Percentiles rank a stretch among this genome's conserved stretches.
These are phyloP conservation scores for Hygrocybe punicea DNA, from an alignment of 768 basidiomycete genomes.

Conservation along the genomic window DNA sequence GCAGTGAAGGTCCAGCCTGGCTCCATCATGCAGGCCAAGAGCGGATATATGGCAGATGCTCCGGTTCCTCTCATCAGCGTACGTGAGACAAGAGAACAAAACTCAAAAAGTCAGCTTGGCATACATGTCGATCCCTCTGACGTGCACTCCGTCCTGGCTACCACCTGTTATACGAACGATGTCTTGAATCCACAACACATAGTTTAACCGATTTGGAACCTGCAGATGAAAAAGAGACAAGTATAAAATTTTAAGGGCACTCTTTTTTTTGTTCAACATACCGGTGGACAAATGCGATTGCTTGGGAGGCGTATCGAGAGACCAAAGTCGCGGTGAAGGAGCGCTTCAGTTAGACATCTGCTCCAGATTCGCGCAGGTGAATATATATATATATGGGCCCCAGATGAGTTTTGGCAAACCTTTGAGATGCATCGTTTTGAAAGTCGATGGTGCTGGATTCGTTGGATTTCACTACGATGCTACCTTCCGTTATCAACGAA, in stretches of 20 bases:
- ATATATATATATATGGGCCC: slow-evolving; percentile 1
- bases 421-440: slow-evolving; percentile 63
- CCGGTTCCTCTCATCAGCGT: slow-evolving; percentile 71
- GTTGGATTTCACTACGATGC: slow-evolving; percentile 24
- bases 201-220: slow-evolving; percentile 87
- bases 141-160: slow-evolving; percentile 8
- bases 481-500: slow-evolving; percentile 13
- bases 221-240: slow-evolving; percentile 22
- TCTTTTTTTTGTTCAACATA: slow-evolving; percentile 37
- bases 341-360: slow-evolving; percentile 75
- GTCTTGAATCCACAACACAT: slow-evolving; percentile 82
- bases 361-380: slow-evolving; percentile 11
- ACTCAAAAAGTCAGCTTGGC: slow-evolving; percentile 20
- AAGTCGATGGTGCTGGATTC: slow-evolving; percentile 63
- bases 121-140: slow-evolving; percentile 73
- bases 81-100: not conserved
- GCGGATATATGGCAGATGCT: slow-evolving; percentile 83
- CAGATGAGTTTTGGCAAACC: slow-evolving; percentile 40
- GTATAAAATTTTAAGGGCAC: slow-evolving; percentile 2
- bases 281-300: slow-evolving; percentile 84
- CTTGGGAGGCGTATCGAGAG: slow-evolving; percentile 58
- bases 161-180: slow-evolving; percentile 42
- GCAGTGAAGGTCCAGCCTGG: slow-evolving; percentile 58
- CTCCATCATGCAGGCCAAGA: slow-evolving; percentile 60
- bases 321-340: slow-evolving; percentile 72